phyloP scores from a whole-genome alignment of 176 grass and related monocot species.

The Secale cereale region DNA sequence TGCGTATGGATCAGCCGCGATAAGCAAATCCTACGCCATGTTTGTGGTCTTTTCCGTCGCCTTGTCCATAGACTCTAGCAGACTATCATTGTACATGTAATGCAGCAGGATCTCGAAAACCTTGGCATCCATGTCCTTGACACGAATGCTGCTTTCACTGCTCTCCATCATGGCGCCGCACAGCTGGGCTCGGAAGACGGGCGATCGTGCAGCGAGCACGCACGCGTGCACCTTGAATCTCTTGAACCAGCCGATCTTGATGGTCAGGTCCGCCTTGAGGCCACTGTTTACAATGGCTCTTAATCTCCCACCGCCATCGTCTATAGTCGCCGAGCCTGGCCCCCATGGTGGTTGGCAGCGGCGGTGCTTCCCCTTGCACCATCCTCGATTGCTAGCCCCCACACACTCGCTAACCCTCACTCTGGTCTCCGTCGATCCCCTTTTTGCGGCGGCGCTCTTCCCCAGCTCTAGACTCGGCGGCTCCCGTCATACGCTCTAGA shows the following conservation, averaged over 20 bases:
- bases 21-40: neutral
- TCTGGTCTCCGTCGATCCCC: too few relatives aligned
- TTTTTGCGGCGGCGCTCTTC: too few relatives aligned
- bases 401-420: too few relatives aligned
- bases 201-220: conserved; percentile 13
- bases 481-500: too few relatives aligned
- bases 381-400: too few relatives aligned
- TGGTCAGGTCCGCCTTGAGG: too few relatives aligned
- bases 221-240: neutral
- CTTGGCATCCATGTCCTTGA: neutral
- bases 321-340: too few relatives aligned
- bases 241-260: neutral
- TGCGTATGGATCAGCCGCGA: neutral
- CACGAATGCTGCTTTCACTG: neutral
- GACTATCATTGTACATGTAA: conserved; percentile 35
- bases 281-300: too few relatives aligned
- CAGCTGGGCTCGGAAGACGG: neutral
- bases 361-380: too few relatives aligned
- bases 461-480: too few relatives aligned
- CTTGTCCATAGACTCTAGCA: neutral
- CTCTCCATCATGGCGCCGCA: neutral
- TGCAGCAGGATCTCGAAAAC: conserved; percentile 25
- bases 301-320: too few relatives aligned
- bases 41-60: neutral
- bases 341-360: too few relatives aligned